These are phyloP conservation scores for Tuber melanosporum DNA, from an alignment of 495 filamentous ascomycete genomes.

Conservation along the genomic window DNA sequence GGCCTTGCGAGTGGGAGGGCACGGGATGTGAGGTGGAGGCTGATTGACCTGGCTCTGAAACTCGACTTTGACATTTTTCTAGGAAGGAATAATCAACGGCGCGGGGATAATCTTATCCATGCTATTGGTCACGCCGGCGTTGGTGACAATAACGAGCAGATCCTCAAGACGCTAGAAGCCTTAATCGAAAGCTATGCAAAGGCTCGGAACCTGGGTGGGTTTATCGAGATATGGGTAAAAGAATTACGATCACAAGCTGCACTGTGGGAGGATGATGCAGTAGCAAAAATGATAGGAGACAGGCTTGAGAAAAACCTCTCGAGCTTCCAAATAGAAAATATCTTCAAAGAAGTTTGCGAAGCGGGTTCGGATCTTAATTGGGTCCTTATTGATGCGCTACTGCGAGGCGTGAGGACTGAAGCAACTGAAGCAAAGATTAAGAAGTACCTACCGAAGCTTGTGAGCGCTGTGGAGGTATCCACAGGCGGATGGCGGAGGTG, in stretches of 20 bases:
- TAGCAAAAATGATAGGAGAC: conserved; percentile 23
- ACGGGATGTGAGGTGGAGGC: conserved; percentile 26
- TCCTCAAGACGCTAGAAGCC: conserved; percentile 20
- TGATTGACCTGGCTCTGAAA: conserved; percentile 23
- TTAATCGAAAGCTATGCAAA: conserved; percentile 35
- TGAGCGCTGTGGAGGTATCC: not conserved
- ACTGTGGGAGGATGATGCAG: conserved; percentile 33
- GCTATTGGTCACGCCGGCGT: conserved; percentile 6
- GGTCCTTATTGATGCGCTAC: conserved; percentile 32
- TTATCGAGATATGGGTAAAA: conserved; percentile 24
- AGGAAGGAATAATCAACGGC: conserved; percentile 18
- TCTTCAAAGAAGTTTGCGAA: conserved; percentile 19
- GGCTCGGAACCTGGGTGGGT: conserved; percentile 34
- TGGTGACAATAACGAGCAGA: conserved; percentile 1
- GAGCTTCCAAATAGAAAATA: conserved; percentile 26
- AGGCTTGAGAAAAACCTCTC: conserved; percentile 28
- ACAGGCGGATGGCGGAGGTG: conserved; percentile 26
- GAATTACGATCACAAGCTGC: conserved; percentile 18
- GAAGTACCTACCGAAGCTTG: conserved; percentile 7
- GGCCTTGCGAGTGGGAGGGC: conserved; percentile 12
- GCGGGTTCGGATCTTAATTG: conserved; percentile 15
- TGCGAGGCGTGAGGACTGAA: conserved; percentile 35
- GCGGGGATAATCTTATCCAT: conserved; percentile 21
- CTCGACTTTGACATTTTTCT: conserved; percentile 40
- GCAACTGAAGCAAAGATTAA: conserved; percentile 30